Percentiles rank a stretch among this genome's conserved stretches.
phyloP scores from a whole-genome alignment of 306 rosid genomes.

The Leucaena leucocephala region DNA sequence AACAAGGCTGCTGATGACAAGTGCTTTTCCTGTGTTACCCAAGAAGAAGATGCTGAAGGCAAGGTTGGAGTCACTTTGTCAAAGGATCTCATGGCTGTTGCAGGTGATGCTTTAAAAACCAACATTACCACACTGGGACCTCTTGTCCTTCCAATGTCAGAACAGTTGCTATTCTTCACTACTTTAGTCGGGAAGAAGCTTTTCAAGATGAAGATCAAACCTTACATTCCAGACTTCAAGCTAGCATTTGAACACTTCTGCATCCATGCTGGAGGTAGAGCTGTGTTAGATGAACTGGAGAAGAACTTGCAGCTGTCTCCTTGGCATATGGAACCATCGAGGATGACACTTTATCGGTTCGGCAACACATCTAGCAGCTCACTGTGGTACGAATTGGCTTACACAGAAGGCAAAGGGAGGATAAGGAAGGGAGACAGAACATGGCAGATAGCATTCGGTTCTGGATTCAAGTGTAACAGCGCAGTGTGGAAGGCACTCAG shows the following conservation, averaged over 20 bases:
- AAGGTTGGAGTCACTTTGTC: constrained; percentile 80
- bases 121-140: constrained; percentile 87
- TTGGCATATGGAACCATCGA: constrained; percentile 95
- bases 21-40: constrained; percentile 76
- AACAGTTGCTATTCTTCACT: constrained; percentile 74
- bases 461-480: constrained; percentile 90
- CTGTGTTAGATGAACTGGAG: constrained; percentile 81
- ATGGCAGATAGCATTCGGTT: constrained; percentile 92
- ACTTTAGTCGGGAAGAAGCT: constrained; percentile 73
- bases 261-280: constrained; percentile 86
- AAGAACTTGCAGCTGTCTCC: constrained; percentile 75
- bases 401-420: constrained; percentile 79
- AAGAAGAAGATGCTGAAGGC: constrained; percentile 76
- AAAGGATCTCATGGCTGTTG: constrained; percentile 87
- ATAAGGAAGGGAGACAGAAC: constrained; percentile 79
- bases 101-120: constrained; percentile 85
- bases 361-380: constrained; percentile 94
- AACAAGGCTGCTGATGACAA: constrained; percentile 79
- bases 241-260: constrained; percentile 87
- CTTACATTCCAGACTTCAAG: constrained; percentile 85
- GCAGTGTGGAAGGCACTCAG: constrained; percentile 87
- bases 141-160: constrained; percentile 81
- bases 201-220: constrained; percentile 80
- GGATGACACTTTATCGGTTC: constrained; percentile 81
- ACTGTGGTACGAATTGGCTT: constrained; percentile 79